These are phyloP conservation scores for Stephanodiscus triporus DNA, from an alignment of 108 stramenopile species.

Conservation along the genomic window DNA sequence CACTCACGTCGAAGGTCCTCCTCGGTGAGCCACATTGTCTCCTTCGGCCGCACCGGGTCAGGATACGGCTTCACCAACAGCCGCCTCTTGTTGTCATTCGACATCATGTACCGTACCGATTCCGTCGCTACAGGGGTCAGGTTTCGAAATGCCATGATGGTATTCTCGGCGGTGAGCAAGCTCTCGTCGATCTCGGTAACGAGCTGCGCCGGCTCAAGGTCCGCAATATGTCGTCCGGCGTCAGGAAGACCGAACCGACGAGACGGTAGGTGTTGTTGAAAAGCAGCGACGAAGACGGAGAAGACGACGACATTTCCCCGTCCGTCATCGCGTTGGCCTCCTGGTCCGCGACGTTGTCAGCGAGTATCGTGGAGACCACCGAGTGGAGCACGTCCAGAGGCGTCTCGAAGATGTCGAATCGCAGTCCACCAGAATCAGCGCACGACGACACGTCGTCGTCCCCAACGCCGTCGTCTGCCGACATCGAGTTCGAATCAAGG, in stretches of 20 bases:
- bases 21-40: constrained; percentile 56
- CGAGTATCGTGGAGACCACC: constrained; percentile 18
- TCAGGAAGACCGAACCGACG: constrained; percentile 54
- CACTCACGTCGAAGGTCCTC: constrained; percentile 57
- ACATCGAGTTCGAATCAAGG: neutral
- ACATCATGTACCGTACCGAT: constrained; percentile 33
- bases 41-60: constrained; percentile 51
- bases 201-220: neutral
- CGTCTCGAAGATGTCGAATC: constrained; percentile 45
- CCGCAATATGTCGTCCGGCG: constrained; percentile 43
- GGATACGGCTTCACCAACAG: constrained; percentile 69
- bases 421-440: constrained; percentile 24
- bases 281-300: neutral
- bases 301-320: constrained; percentile 5
- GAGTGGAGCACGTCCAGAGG: constrained; percentile 33
- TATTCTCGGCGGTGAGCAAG: too few species aligned
- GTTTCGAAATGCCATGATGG: constrained; percentile 21
- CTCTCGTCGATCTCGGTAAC: too few species aligned
- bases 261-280: constrained; percentile 30
- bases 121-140: constrained; percentile 36
- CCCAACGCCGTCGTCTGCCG: neutral
- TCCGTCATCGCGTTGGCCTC: constrained; percentile 31
- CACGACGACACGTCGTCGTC: neutral
- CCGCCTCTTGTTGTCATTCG: constrained; percentile 18
- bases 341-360: constrained; percentile 19